Evolutionary conservation across 768 basidiomycete genomes (phyloP), one percentile per base, ranked within the genome.

Genomic region (Pulveroboletus sp.): DNA sequence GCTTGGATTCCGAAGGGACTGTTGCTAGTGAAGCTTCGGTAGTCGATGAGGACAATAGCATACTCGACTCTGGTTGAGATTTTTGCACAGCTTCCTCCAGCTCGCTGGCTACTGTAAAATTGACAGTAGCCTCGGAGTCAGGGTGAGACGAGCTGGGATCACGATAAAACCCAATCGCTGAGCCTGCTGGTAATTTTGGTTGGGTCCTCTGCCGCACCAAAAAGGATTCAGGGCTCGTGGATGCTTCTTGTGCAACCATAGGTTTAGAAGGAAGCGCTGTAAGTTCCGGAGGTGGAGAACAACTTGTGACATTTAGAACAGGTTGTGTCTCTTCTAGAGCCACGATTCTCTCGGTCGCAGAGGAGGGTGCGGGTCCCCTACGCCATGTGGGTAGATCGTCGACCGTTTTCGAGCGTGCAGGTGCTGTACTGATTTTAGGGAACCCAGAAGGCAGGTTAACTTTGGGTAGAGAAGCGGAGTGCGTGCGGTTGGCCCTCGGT

Each of bases 41-140:
- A 47, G 53, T 54, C 51, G 63, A 61, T 17, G 62, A 57, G 43
- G 58, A 58, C 32, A 69, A 39, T 8, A 69, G 65, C 28, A 59
- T 59, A 39, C 59, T 60, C 21, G 57, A 50, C 51, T 57, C 53
- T 11, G 15, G 40, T n/a, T 46, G 51, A 14, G 58, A 53, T 43
- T 36, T 28, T 21, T 41, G 45, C 8, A 43, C 14, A 27, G 36
- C 17, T 43, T 57, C 57, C 37, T 89, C 88, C 46, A 92, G 62
- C 66, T 92, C 90, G 60, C 89, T 91, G 48, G 72, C 78, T 39
- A 92, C 86, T 41, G 83, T 87, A 70, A 93, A 93, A 54, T 79
- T 82, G 50, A 90, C 85, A 9, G 73, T 55, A 14, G 73, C 63
- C 47, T 74, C 77, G 5, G 74, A 57, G 57, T 81, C 77, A 33